Conservation (phyloP, 2,329 filamentous ascomycete species). For the Aspergillus chevalieri region DNA sequence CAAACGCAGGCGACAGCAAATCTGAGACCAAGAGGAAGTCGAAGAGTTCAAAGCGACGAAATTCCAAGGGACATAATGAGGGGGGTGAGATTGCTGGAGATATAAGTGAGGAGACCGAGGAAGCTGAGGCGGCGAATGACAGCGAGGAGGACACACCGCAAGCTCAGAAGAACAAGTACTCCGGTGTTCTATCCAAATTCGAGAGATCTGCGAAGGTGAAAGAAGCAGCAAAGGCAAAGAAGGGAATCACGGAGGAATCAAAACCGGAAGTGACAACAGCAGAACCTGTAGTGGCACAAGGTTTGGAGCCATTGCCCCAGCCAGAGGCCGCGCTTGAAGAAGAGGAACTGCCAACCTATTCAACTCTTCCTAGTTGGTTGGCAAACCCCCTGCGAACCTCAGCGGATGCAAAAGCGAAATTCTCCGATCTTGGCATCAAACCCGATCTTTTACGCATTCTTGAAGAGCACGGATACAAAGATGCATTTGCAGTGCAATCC, state of each 20-base stretch:
- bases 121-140: constrained; percentile 12
- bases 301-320: constrained; percentile 75
- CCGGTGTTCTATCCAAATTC: constrained; percentile 34
- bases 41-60: constrained; percentile 35
- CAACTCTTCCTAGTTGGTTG: constrained; percentile 75
- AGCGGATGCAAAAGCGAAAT: constrained; percentile 54
- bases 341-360: constrained; percentile 60
- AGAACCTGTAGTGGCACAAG: constrained; percentile 38
- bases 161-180: constrained; percentile 27
- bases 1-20: constrained; percentile 15
- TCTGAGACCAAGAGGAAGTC: constrained; percentile 23
- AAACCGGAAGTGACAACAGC: constrained; percentile 7
- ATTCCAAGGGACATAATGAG: constrained; percentile 8
- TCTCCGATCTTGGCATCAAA: constrained; percentile 59
- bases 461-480: constrained; percentile 59
- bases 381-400: constrained; percentile 66
- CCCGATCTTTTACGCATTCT: constrained; percentile 57
- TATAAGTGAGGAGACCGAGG: constrained; percentile 11
- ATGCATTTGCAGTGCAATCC: constrained; percentile 74
- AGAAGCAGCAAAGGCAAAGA: constrained; percentile 11
- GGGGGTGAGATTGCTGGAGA: constrained; percentile 19
- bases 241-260: constrained; percentile 6
- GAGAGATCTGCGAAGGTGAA: constrained; percentile 26
- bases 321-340: constrained; percentile 53
- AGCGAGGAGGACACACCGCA: background rate